A percentile compares a stretch with the other conserved stretches of the same genome.
Conservation (phyloP, 2,329 filamentous ascomycete genomes). For the Colletotrichum sansevieriae region DNA sequence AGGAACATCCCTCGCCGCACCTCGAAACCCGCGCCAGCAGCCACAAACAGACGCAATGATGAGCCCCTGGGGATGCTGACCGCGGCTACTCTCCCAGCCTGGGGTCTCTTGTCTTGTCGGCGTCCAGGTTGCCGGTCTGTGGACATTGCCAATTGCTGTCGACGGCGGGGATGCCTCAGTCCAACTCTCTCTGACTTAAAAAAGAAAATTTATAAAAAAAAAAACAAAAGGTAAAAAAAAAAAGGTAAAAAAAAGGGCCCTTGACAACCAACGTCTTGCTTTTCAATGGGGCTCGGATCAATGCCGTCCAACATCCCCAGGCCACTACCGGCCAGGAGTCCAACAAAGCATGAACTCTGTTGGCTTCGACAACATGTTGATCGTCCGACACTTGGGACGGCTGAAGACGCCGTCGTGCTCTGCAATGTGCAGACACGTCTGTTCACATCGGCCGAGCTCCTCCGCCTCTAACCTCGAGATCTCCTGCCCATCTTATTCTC, state of each 20-base stretch:
- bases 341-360: constrained; percentile 31
- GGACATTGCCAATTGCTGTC: constrained; percentile 14
- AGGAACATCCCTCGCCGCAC: constrained; percentile 22
- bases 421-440: constrained; percentile 16
- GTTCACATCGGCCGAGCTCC: constrained; percentile 18
- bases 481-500: neutral
- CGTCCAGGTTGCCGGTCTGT: neutral
- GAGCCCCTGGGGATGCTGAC: constrained; percentile 1
- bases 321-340: constrained; percentile 24
- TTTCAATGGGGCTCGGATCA: constrained; percentile 22
- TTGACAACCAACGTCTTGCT: constrained; percentile 23
- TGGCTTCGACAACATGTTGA: constrained; percentile 17
- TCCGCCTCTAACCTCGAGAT: neutral
- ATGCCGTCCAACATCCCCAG: constrained; percentile 12
- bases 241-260: constrained; percentile 6
- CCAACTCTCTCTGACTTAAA: constrained; percentile 13
- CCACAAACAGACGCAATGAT: constrained; percentile 39
- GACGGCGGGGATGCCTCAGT: neutral
- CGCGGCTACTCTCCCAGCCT: neutral
- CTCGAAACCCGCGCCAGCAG: constrained; percentile 22
- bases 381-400: constrained; percentile 38
- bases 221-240: too few species aligned
- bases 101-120: neutral
- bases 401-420: constrained; percentile 13
- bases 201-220: too few species aligned